These are phyloP conservation scores for Plasmopara halstedii DNA, from an alignment of 352 stramenopile species.

Conservation along the genomic window DNA sequence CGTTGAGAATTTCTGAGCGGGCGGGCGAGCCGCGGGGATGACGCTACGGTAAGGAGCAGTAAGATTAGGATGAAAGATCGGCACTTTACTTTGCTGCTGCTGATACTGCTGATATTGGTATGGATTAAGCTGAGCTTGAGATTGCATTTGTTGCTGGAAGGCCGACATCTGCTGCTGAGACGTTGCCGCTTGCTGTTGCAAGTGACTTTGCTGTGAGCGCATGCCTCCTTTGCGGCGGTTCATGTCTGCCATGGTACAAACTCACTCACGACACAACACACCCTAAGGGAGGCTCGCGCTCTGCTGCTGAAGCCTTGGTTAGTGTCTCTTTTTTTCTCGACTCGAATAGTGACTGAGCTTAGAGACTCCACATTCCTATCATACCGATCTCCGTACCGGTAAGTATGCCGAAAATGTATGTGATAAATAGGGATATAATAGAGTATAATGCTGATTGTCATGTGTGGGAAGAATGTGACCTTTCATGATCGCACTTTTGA, in stretches of 20 bases:
- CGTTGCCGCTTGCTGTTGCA: constrained; percentile 22
- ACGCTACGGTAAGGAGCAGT: constrained; percentile 21
- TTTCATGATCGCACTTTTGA: constrained; percentile 11
- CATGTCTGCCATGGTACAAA: constrained; percentile 35
- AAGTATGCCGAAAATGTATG: constrained; percentile 14
- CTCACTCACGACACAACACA: constrained; percentile 10
- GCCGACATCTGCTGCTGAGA: constrained; percentile 25
- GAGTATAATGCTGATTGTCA: no score
- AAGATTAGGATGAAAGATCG: constrained; percentile 18
- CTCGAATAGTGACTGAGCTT: constrained; percentile 11
- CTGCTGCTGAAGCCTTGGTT: constrained; percentile 4
- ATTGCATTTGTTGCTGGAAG: constrained; percentile 35
- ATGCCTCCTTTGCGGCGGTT: constrained; percentile 37
- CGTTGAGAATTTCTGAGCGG: constrained; percentile 25
- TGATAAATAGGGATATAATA: not conserved
- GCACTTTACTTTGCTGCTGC: constrained; percentile 25
- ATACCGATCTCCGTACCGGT: constrained; percentile 1
- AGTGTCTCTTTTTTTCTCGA: constrained; percentile 9
- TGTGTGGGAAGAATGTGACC: constrained; percentile 11
- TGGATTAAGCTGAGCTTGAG: constrained; percentile 25
- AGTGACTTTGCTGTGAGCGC: constrained; percentile 37
- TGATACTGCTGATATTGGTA: constrained; percentile 35
- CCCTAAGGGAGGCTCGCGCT: constrained; percentile 1
- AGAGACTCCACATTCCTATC: constrained; percentile 7
- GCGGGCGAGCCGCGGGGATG: not conserved